These are phyloP conservation scores for Vicia villosa DNA, from an alignment of 306 rosid genomes.

Conservation along the genomic window DNA sequence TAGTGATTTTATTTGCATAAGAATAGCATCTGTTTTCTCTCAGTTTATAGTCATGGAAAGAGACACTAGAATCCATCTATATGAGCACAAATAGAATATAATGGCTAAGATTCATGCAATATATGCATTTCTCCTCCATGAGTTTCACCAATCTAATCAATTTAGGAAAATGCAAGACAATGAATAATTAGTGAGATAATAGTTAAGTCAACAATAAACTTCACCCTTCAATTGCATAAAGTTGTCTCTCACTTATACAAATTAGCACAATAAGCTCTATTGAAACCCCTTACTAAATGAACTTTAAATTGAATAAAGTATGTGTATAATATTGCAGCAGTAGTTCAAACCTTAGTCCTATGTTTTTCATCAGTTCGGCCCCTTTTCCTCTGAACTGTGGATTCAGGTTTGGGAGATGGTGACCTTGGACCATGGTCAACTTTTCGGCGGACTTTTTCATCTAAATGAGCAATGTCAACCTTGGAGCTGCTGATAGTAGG, in stretches of 20 bases:
- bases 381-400: constrained; percentile 67
- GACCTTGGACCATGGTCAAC: constrained; percentile 53
- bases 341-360: constrained; percentile 59
- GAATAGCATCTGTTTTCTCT: not conserved
- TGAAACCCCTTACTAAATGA: not conserved
- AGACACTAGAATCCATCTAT: constrained; percentile 22
- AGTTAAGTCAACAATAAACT: constrained; percentile 2
- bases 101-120: not conserved
- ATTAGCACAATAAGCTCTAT: not conserved
- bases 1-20: constrained; percentile 25
- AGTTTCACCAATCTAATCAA: constrained; percentile 11
- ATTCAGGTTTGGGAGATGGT: constrained; percentile 46
- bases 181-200: not conserved
- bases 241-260: not conserved
- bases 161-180: constrained; percentile 1
- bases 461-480: constrained; percentile 44
- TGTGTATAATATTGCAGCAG: not conserved
- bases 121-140: constrained; percentile 3
- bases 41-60: constrained; percentile 14
- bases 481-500: constrained; percentile 65
- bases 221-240: constrained; percentile 6
- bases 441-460: constrained; percentile 44
- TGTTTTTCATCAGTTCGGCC: constrained; percentile 61
- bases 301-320: constrained; percentile 5
- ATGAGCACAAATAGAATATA: not conserved